Evolutionary conservation across 352 stramenopile species (phyloP), one percentile per base, ranked within the genome.

Genomic region (Phytopythium delawarense): DNA sequence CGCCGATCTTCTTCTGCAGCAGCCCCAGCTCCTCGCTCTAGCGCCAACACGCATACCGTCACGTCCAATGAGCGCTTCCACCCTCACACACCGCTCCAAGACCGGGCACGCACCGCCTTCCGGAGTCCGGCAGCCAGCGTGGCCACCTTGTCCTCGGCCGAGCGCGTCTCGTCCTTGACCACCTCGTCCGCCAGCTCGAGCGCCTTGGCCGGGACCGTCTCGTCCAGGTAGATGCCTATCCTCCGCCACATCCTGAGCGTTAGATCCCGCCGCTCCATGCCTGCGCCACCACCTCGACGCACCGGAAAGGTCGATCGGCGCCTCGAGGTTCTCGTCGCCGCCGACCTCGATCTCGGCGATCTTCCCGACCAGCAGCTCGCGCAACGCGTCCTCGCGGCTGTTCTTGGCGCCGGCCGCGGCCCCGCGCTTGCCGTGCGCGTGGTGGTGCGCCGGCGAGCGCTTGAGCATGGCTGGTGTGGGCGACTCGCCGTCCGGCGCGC

Each of bases 341-440:
- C 87, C 87, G 46, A 96, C 77, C 76, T 96, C 78, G 49, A 96
- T 79, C 69, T 93, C 81, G 1, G 84, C 87, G 58, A 96, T 96
- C 64, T 96, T 96, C 40, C 83, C 83, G 13, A 81, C 71, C 50
- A 96, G 70, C 30, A 96, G 60, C 40, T 96, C 84, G n/a, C 80
- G 73, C 62, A 96, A 64, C 30, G 78, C 74, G 39, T 89, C 83
- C 55, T 91, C 84, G 1, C 71, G 64, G 35, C 61, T 66, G 21
- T 57, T 34, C 56, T 75, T 71, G 32, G 39, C 51, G 21, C 52
- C 28, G 30, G 20, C 57, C 34, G 21, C 54, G 0, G 49, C 30
- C 59, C 56, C 57, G 59, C 64, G 56, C 20, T 75, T 75, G 40
- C 48, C 57, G 57, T 67, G 64, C 30, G 58, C 51, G 55, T 74